These are phyloP conservation scores for Graphiopsis chlorocephala DNA, from an alignment of 2,329 filamentous ascomycete species.

Conservation along the genomic window DNA sequence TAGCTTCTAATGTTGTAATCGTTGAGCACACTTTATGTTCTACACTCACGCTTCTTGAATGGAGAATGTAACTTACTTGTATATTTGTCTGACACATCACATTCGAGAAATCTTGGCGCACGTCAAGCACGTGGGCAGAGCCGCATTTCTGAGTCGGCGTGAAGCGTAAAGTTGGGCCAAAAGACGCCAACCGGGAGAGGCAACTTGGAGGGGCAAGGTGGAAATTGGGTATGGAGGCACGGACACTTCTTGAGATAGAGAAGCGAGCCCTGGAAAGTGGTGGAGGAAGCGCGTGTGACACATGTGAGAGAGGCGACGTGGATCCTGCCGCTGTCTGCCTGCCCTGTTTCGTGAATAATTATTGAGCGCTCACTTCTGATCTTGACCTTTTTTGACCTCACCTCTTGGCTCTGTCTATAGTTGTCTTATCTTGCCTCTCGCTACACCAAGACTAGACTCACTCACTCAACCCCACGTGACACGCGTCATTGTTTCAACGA, in stretches of 20 bases:
- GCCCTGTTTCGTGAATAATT: conserved; percentile 2
- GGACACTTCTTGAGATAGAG: conserved; percentile 1
- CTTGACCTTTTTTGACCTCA: neutral
- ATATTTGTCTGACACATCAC: neutral
- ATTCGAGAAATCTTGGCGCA: neutral
- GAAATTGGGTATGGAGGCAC: neutral
- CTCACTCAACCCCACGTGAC: neutral
- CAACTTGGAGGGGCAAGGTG: conserved; percentile 1
- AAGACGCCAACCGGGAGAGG: neutral
- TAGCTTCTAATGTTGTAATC: neutral
- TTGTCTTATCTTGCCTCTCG: neutral
- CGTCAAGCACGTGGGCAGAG: conserved; percentile 10
- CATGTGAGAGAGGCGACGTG: conserved; percentile 4
- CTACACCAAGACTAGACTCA: neutral
- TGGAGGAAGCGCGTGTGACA: conserved; percentile 5
- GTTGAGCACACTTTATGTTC: neutral
- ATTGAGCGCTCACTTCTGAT: neutral
- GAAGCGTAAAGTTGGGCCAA: neutral
- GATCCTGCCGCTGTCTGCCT: neutral
- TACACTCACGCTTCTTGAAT: neutral
- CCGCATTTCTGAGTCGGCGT: conserved; percentile 6
- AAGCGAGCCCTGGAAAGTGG: neutral
- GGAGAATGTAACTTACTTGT: neutral
- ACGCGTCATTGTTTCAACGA: neutral
- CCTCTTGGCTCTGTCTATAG: neutral